Base-by-base conservation (phyloP, 305 asterid species). In the Ajuga reptans region DNA sequence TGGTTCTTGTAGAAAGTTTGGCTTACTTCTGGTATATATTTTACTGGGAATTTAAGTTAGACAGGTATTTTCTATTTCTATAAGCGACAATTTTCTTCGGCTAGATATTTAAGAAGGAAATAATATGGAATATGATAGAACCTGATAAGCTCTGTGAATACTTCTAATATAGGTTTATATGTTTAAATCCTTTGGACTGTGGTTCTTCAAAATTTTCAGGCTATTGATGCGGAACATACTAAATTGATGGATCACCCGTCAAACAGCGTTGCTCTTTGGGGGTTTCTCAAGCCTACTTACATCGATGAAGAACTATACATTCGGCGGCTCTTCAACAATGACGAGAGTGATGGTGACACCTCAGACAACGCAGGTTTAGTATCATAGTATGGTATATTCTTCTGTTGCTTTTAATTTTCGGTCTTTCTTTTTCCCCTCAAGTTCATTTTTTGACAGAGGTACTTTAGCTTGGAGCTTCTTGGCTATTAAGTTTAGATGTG, bases 241-340 rank as follows among this genome's bases (percentile, higher is more conserved):
- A 84, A 79, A 79, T 41, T 68, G 79, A 85, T 89, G 88, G 88
- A 87, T 74, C 74, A 67, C 60, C 94, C 95, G 9, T 80, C 89
- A 54, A 87, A 89, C 69, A 87, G 95, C 43, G 93, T 89, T 78
- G 88, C 88, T 43, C 56, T 89, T 54, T 82, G 78, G 84, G 96
- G 96, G 63, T 72, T 74, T 78, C 86, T 89, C 74, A 82, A 77
- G 78, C 92, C 92, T 62, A 83, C 86, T 55, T 85, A 68, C 71
- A 50, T 77, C 42, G 95, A 87, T 75, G 92, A 87, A 76, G 95
- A 87, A 72, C 65, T 63, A 69, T 84, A 85, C 76, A 79, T 89
- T 55, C 84, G 85, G 55, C 79, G 80, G 77, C 83, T 89, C 77
- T 89, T 89, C 66, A 69, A 68, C 27, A 84, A 75, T 65, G 85